Evolutionary conservation across 306 rosid genomes (phyloP), one percentile per base, ranked within the genome.

Genomic region (Sesbania bispinosa): DNA sequence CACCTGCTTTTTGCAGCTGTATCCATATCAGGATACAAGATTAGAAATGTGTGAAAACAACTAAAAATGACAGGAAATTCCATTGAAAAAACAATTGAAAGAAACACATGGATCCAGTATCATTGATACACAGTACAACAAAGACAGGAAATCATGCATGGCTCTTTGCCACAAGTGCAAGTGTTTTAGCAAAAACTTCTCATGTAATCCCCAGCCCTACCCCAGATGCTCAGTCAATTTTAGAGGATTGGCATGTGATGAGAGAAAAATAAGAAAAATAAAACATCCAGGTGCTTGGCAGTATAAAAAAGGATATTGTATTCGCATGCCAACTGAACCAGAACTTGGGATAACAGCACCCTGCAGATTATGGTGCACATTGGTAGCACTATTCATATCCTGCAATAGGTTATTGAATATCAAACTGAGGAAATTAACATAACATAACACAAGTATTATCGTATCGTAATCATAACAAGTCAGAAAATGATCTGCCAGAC

Each of bases 311-410:
- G 97, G 99, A 95, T 95, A 95, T 85, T 95, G 99, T 88, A 95
- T 95, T 71, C 99, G 88, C 99, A 95, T 95, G 87, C 99, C 99
- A 65, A 95, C 88, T 13, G 97, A 89, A 52, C 99, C 99, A 50
- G 99, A 95, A 84, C 99, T 95, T 46, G 96, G 97, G 62, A 91
- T 92, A 81, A 95, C 97, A 36, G 96, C 99, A 71, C 99, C 99
- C 87, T 95, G 99, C 82, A 95, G 81, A 85, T 43, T 88, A 55
- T 84, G 97, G 84, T 95, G 99, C 24, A 95, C 97, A 69, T 85
- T 86, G 73, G 85, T 82, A 59, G 99, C 99, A 69, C 93, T 88
- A 81, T 92, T 95, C 69, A 95, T 76, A 69, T 95, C 97, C 99
- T 95, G 97, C 81, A 74, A 50, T 15, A 18, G 63, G 27, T 62